Conservation (phyloP, 495 filamentous ascomycete species). For the Tetracladium marchalianum region DNA sequence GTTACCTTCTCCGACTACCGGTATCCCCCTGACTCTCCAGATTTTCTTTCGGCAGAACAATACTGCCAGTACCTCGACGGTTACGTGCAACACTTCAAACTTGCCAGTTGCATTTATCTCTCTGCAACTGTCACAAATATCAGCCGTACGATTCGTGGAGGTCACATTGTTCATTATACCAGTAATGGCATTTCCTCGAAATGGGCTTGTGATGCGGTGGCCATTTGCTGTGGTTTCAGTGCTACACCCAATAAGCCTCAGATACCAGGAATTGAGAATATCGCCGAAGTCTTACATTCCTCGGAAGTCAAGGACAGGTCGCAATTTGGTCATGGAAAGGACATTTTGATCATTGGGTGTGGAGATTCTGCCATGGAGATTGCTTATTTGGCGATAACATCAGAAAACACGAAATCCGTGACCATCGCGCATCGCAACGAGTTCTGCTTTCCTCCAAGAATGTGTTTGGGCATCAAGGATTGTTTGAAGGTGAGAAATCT, state of each 20-base stretch:
- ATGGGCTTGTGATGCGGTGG: slow-evolving; percentile 30
- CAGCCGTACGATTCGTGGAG: slow-evolving; percentile 7
- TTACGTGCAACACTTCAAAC: slow-evolving; percentile 29
- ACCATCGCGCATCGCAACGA: slow-evolving; percentile 32
- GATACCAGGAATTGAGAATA: slow-evolving; percentile 27
- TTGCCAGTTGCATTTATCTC: slow-evolving; percentile 29
- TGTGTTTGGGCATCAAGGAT: slow-evolving; percentile 10
- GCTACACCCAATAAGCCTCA: slow-evolving; percentile 28
- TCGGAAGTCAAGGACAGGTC: slow-evolving; percentile 30
- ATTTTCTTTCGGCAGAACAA: slow-evolving; percentile 25
- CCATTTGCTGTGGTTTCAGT: slow-evolving; percentile 34
- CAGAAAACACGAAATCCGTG: slow-evolving; percentile 25
- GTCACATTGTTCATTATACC: slow-evolving; percentile 22
- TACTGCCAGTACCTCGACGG: slow-evolving; percentile 29
- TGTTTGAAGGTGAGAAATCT: slow-evolving; percentile 14
- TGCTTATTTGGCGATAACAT: slow-evolving; percentile 30
- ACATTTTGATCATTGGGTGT: slow-evolving; percentile 31
- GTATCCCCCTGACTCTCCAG: slow-evolving; percentile 17
- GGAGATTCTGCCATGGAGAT: slow-evolving; percentile 36
- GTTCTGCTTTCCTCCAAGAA: slow-evolving; percentile 29
- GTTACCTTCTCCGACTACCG: slow-evolving; percentile 33
- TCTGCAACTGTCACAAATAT: slow-evolving; percentile 20
- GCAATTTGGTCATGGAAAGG: slow-evolving; percentile 27
- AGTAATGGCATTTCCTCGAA: slow-evolving; percentile 6
- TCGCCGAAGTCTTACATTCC: slow-evolving; percentile 30